These are phyloP conservation scores for Trametes cingulata DNA, from an alignment of 768 basidiomycete genomes.

Conservation along the genomic window DNA sequence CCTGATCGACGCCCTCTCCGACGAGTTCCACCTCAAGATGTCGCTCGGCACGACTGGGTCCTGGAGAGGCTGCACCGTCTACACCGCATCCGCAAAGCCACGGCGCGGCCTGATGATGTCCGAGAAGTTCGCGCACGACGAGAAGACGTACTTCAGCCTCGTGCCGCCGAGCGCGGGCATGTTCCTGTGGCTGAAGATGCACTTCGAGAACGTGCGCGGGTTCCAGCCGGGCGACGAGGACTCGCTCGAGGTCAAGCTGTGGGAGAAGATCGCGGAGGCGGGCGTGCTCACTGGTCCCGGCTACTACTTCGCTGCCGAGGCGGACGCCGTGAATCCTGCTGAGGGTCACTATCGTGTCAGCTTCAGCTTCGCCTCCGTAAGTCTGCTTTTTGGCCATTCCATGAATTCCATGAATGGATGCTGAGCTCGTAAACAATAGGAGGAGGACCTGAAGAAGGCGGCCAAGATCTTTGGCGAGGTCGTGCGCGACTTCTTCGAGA, in stretches of 20 bases:
- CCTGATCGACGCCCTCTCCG: conserved; percentile 62
- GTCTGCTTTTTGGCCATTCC: conserved; percentile 16
- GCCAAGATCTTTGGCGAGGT: conserved; percentile 47
- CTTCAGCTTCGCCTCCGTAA: conserved; percentile 56
- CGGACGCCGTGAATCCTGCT: conserved; percentile 14
- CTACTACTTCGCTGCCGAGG: conserved; percentile 45
- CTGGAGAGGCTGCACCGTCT: conserved; percentile 43
- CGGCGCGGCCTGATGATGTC: conserved; percentile 26
- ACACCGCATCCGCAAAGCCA: conserved; percentile 45
- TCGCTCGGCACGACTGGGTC: conserved; percentile 29
- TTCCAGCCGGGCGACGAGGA: conserved; percentile 38
- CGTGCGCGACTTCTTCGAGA: conserved; percentile 43
- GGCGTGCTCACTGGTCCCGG: conserved; percentile 70
- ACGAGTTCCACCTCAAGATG: conserved; percentile 58
- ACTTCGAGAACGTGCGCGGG: conserved; percentile 59
- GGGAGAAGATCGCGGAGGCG: conserved; percentile 56
- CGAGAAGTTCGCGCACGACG: conserved; percentile 44
- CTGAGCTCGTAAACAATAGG: conserved; percentile 17
- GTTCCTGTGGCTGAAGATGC: conserved; percentile 73
- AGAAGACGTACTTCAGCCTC: conserved; percentile 54
- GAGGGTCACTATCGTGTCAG: conserved; percentile 58
- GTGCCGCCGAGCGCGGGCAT: conserved; percentile 81
- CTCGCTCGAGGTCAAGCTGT: conserved; percentile 59
- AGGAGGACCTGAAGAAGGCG: conserved; percentile 45
- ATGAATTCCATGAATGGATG: background rate